These are phyloP conservation scores for Pyrenochaeta sp. DNA, from an alignment of 2,329 filamentous ascomycete species.

Conservation along the genomic window DNA sequence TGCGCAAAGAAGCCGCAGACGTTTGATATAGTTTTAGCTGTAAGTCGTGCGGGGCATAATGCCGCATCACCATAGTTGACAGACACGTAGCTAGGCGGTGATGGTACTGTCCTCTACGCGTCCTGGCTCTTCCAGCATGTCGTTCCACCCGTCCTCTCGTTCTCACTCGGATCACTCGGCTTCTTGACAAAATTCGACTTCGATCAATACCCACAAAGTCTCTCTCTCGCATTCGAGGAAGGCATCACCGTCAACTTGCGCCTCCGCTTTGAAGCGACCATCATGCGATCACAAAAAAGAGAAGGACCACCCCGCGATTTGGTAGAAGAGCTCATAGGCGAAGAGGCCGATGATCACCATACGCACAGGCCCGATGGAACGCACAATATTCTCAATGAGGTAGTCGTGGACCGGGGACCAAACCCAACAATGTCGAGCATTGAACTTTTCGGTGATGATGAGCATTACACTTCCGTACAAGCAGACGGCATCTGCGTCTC, in stretches of 20 bases:
- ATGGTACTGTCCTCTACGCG: constrained; percentile 96
- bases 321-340: constrained; percentile 88
- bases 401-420: constrained; percentile 94
- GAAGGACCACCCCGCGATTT: constrained; percentile 57
- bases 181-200: constrained; percentile 98
- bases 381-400: constrained; percentile 92
- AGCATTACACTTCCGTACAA: constrained; percentile 92
- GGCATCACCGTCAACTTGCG: constrained; percentile 90
- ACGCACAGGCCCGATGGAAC: constrained; percentile 87
- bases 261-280: constrained; percentile 88
- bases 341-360: constrained; percentile 81
- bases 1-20: constrained; percentile 80
- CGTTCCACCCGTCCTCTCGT: constrained; percentile 91
- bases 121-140: constrained; percentile 97
- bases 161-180: constrained; percentile 88
- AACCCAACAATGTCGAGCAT: constrained; percentile 93
- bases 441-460: constrained; percentile 92
- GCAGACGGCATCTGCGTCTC: constrained; percentile 94
- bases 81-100: constrained; percentile 72
- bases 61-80: constrained; percentile 5
- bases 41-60: constrained; percentile 39
- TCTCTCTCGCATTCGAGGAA: constrained; percentile 76
- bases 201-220: constrained; percentile 72
- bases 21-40: constrained; percentile 91
- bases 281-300: constrained; percentile 78